phyloP scores from a whole-genome alignment of 768 basidiomycete species.

The Suillus paluster region DNA sequence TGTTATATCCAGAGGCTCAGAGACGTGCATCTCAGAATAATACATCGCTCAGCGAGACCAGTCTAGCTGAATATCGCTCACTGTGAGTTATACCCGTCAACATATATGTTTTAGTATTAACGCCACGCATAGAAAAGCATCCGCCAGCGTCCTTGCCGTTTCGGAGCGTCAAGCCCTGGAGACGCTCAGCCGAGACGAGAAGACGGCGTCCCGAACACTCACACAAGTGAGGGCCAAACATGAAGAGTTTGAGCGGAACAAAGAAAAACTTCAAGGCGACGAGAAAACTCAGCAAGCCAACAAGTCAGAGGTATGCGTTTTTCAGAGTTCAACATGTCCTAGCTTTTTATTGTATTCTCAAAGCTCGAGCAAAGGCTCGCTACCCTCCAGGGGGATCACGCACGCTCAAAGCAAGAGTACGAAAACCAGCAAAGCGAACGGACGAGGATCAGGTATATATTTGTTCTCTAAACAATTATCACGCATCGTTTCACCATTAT shows the following conservation, averaged over 20 bases:
- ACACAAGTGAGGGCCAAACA: constrained; percentile 71
- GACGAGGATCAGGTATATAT: constrained; percentile 71
- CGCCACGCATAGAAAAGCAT: constrained; percentile 62
- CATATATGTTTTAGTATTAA: neutral
- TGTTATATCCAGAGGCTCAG: constrained; percentile 63
- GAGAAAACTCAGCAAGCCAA: constrained; percentile 48
- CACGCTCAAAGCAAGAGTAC: constrained; percentile 71
- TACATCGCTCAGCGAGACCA: constrained; percentile 79
- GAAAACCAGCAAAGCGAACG: constrained; percentile 88
- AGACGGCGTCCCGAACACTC: constrained; percentile 67
- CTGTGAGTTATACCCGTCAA: constrained; percentile 19
- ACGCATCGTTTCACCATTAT: neutral
- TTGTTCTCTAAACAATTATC: neutral
- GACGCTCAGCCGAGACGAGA: constrained; percentile 80
- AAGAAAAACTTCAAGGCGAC: constrained; percentile 60
- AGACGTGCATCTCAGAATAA: constrained; percentile 74
- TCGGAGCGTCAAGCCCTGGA: constrained; percentile 89
- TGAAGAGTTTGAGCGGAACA: constrained; percentile 63
- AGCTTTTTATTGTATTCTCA: constrained; percentile 5
- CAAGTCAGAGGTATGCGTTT: constrained; percentile 58
- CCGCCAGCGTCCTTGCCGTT: constrained; percentile 78
- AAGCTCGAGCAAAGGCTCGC: constrained; percentile 65
- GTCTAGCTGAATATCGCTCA: constrained; percentile 76
- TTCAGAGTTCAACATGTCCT: neutral
- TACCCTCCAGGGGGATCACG: constrained; percentile 62